These are phyloP conservation scores for Coemansia sp. DNA, from an alignment of 192 early-diverging fungal genomes.

Conservation along the genomic window DNA sequence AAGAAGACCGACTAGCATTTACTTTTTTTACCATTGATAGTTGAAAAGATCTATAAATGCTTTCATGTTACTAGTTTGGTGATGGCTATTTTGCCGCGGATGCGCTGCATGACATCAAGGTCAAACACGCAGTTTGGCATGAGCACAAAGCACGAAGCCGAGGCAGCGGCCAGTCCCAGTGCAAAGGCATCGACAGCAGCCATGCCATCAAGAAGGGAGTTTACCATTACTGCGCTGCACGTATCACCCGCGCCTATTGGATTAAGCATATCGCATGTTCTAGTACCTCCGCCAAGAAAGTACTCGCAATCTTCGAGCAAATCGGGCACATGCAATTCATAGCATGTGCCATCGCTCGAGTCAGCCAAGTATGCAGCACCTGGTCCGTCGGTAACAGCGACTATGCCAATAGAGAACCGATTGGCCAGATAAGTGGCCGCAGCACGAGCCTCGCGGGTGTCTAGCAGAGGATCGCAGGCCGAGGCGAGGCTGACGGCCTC, in stretches of 20 bases:
- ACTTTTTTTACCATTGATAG: too few species aligned
- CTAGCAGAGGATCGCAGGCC: not conserved
- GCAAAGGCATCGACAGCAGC: conserved; percentile 38
- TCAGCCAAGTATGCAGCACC: conserved; percentile 22
- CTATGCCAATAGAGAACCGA: conserved; percentile 1
- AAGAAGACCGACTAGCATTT: conserved; percentile 11
- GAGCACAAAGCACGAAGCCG: conserved; percentile 46
- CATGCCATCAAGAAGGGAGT: conserved; percentile 15
- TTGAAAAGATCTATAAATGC: too few species aligned
- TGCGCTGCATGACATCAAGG: conserved; percentile 14
- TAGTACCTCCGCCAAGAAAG: too few species aligned
- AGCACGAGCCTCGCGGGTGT: not conserved
- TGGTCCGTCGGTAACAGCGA: conserved; percentile 43
- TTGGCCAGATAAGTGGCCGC: conserved; percentile 8
- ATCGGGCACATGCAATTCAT: conserved; percentile 26
- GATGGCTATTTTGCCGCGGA: conserved; percentile 12
- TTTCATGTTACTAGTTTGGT: too few species aligned
- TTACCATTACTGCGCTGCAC: conserved; percentile 44
- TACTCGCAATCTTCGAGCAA: conserved; percentile 13
- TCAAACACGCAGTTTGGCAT: conserved; percentile 46
- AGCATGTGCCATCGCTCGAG: not conserved
- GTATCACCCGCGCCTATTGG: conserved; percentile 52
- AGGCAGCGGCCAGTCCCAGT: conserved; percentile 42
- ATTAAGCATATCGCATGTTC: conserved; percentile 39
- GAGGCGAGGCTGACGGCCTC: conserved; percentile 15